A percentile compares a stretch with the other conserved stretches of the same genome.
Evolutionary conservation across 495 filamentous ascomycete species (phyloP).

Genomic region (Hypoxylon trugodes): DNA sequence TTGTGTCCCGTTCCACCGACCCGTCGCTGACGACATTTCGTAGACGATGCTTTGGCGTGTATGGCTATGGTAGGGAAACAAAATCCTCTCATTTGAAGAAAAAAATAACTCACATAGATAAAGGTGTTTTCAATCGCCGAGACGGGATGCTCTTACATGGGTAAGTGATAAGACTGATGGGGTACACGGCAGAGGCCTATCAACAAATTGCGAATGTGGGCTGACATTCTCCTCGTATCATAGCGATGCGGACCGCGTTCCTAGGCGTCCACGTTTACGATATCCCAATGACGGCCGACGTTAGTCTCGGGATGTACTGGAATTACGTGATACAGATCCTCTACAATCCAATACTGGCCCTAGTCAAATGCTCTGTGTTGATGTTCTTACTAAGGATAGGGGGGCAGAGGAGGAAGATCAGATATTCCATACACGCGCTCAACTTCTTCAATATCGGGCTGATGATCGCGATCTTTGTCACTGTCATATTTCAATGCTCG

Average conservation of each 20-base stretch:
- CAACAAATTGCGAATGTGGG: background rate
- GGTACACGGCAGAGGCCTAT: background rate
- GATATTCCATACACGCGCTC: conserved; percentile 55
- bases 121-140: conserved; percentile 51
- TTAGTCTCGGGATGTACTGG: conserved; percentile 53
- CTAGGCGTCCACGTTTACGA: conserved; percentile 58
- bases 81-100: background rate
- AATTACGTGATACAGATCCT: conserved; percentile 66
- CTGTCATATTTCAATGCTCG: conserved; percentile 66
- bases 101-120: conserved; percentile 16
- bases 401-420: conserved; percentile 56
- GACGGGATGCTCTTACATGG: conserved; percentile 55
- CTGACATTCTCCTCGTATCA: conserved; percentile 12
- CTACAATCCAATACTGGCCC: conserved; percentile 69
- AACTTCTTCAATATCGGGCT: conserved; percentile 60
- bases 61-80: conserved; percentile 49
- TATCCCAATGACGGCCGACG: conserved; percentile 53
- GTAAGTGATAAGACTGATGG: conserved; percentile 36
- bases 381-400: conserved; percentile 63
- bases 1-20: background rate
- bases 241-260: conserved; percentile 63
- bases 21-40: background rate
- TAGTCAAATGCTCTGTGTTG: conserved; percentile 67
- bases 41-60: conserved; percentile 56
- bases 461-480: conserved; percentile 63